Evolutionary conservation across 148 eudicot genomes (phyloP).

Genomic region (Hydrangea macrophylla): DNA sequence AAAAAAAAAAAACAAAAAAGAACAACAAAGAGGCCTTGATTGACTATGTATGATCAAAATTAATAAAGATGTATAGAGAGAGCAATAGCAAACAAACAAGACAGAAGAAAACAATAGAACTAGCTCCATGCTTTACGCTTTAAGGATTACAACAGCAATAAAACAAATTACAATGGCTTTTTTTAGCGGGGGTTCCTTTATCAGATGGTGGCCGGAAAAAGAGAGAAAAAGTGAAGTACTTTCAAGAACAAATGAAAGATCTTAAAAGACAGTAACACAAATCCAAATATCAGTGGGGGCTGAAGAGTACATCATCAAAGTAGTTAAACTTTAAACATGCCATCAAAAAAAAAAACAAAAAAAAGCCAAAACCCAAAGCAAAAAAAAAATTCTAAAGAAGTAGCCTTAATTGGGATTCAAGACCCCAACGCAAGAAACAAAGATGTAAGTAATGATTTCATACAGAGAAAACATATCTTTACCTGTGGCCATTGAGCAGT

Average conservation of each 20-base stretch:
- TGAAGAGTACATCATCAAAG: slow-evolving; percentile 18
- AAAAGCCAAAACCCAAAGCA: neutral
- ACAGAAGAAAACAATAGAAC: slow-evolving; percentile 8
- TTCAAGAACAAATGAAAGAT: slow-evolving; percentile 16
- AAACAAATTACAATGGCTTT: slow-evolving; percentile 13
- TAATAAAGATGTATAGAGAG: too few species aligned
- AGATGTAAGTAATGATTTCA: slow-evolving; percentile 13
- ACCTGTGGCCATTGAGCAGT: slow-evolving; percentile 30
- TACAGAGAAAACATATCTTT: slow-evolving; percentile 8
- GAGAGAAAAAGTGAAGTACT: slow-evolving; percentile 10
- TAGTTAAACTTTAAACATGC: slow-evolving; percentile 5
- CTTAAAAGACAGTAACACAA: neutral
- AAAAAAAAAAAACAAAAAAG: neutral
- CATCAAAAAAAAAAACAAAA: neutral
- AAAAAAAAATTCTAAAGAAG: neutral
- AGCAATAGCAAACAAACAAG: slow-evolving; percentile 13
- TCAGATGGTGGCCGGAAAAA: slow-evolving; percentile 10
- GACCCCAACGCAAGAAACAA: slow-evolving; percentile 7
- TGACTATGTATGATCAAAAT: neutral
- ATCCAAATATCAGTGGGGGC: slow-evolving; percentile 18
- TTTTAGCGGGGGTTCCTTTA: neutral
- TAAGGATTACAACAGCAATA: neutral
- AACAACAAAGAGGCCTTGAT: neutral
- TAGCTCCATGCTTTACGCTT: neutral
- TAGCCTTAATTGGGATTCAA: neutral